Conservation (phyloP, 2,329 filamentous ascomycete genomes). For the Neofusicoccum cordaticola region DNA sequence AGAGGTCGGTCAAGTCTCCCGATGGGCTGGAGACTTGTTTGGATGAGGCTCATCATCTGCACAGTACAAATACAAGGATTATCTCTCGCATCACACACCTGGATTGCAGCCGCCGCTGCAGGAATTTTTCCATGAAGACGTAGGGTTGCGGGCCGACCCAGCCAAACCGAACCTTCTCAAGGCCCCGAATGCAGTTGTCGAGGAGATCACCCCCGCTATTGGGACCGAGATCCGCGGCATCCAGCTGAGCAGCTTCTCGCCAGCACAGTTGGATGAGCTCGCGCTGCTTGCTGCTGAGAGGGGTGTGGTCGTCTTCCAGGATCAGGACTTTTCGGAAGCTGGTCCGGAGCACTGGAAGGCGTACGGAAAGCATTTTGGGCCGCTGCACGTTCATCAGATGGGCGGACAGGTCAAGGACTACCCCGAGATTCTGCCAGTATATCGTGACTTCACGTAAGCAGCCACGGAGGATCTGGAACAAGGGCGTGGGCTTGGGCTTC, state of each 20-base stretch:
- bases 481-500: neutral
- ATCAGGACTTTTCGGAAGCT: slow-evolving; percentile 49
- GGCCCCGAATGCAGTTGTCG: slow-evolving; percentile 26
- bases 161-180: slow-evolving; percentile 43
- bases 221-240: slow-evolving; percentile 39
- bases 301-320: slow-evolving; percentile 51
- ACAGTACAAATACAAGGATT: slow-evolving; percentile 12
- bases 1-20: neutral
- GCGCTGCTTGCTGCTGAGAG: slow-evolving; percentile 40
- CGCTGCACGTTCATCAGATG: slow-evolving; percentile 10
- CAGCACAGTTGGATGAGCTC: slow-evolving; percentile 51
- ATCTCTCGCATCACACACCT: slow-evolving; percentile 1
- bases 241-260: slow-evolving; percentile 48
- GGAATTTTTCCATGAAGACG: slow-evolving; percentile 26
- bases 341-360: slow-evolving; percentile 43
- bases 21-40: too few relatives aligned
- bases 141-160: slow-evolving; percentile 42
- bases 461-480: neutral
- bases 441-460: slow-evolving; percentile 6
- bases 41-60: neutral
- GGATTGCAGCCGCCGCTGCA: slow-evolving; percentile 5
- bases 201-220: slow-evolving; percentile 29
- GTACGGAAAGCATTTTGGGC: slow-evolving; percentile 46
- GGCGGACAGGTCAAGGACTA: slow-evolving; percentile 11
- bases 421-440: slow-evolving; percentile 3